These are phyloP conservation scores for Collybiopsis luxurians DNA, from an alignment of 768 basidiomycete genomes.

Conservation along the genomic window DNA sequence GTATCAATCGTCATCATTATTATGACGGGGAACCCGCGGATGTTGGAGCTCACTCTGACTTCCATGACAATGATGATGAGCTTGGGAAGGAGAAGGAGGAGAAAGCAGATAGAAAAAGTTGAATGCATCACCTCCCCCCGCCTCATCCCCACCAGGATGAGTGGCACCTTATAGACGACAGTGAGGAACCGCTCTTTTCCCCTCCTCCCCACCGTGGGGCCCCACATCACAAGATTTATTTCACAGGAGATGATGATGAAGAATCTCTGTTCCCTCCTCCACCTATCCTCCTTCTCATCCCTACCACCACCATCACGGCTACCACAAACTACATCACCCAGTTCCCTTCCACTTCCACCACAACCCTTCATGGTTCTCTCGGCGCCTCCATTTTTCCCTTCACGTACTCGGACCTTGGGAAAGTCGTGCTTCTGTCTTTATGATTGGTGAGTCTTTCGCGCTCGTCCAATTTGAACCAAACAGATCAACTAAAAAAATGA, in stretches of 20 bases:
- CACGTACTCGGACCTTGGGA: constrained; percentile 82
- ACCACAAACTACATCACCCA: constrained; percentile 16
- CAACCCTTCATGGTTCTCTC: constrained; percentile 58
- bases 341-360: constrained; percentile 17
- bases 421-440: constrained; percentile 78
- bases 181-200: neutral
- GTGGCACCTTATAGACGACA: constrained; percentile 15
- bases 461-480: neutral
- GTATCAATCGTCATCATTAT: constrained; percentile 7
- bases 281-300: constrained; percentile 10
- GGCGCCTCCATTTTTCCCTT: constrained; percentile 62
- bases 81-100: too few species aligned
- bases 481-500: too few species aligned
- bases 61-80: too few species aligned
- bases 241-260: constrained; percentile 3
- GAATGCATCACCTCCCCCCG: too few species aligned
- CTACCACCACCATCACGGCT: constrained; percentile 24
- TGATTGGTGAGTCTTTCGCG: constrained; percentile 57
- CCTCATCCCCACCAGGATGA: constrained; percentile 31
- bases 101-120: too few species aligned
- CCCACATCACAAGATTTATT: constrained; percentile 1
- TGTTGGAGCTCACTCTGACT: constrained; percentile 9
- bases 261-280: too few species aligned
- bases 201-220: neutral
- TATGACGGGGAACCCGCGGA: constrained; percentile 5